Evolutionary conservation across 768 basidiomycete species (phyloP).

Genomic region (Candolleomyces efflorescens): DNA sequence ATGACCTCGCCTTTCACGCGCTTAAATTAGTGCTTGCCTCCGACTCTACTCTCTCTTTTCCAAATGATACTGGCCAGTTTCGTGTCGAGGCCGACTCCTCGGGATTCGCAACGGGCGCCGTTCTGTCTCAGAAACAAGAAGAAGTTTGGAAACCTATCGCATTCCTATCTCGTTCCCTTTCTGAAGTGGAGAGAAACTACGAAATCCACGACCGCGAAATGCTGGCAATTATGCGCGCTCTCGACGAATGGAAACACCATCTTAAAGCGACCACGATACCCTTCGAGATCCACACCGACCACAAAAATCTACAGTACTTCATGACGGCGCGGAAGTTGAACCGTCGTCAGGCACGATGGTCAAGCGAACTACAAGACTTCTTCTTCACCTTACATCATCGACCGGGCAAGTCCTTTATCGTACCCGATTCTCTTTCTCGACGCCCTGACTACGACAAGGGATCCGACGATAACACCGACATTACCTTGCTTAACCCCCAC

Average conservation of each 20-base stretch:
- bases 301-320: constrained; percentile 43
- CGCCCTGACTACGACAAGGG: background rate
- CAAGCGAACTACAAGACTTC: constrained; percentile 27
- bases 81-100: constrained; percentile 26
- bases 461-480: background rate
- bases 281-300: constrained; percentile 29
- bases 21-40: constrained; percentile 16
- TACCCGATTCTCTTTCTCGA: background rate
- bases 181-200: constrained; percentile 27
- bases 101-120: constrained; percentile 27
- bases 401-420: background rate
- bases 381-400: constrained; percentile 19
- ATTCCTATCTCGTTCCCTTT: constrained; percentile 30
- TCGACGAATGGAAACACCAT: constrained; percentile 26
- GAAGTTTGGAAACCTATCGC: constrained; percentile 31
- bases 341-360: constrained; percentile 40
- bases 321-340: constrained; percentile 32
- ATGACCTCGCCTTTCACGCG: constrained; percentile 24
- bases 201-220: constrained; percentile 40
- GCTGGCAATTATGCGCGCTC: constrained; percentile 35
- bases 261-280: constrained; percentile 15
- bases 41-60: constrained; percentile 20
- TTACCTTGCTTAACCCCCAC: background rate
- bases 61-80: constrained; percentile 17
- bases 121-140: constrained; percentile 19